Conservation (phyloP, 1,139 yeast genomes). For the Scheffersomyces titani region DNA sequence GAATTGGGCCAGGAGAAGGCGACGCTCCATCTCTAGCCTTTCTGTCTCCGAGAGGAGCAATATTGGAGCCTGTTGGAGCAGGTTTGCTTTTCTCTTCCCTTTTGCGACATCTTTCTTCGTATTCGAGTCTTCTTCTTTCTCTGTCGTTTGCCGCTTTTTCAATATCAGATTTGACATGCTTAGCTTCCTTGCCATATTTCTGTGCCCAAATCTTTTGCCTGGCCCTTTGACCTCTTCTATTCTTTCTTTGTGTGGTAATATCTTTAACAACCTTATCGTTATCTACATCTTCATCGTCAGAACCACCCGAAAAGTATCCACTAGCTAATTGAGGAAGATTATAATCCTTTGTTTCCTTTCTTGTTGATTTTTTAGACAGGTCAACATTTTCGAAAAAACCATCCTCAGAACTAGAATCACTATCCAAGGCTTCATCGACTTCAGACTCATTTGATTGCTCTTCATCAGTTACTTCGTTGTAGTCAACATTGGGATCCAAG, state of each 20-base stretch:
- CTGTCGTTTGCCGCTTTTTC: constrained; percentile 56
- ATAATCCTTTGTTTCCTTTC: constrained; percentile 20
- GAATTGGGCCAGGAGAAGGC: constrained; percentile 7
- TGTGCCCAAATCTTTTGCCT: constrained; percentile 95
- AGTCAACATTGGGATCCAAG: constrained; percentile 46
- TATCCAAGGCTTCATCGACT: constrained; percentile 15
- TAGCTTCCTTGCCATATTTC: constrained; percentile 84
- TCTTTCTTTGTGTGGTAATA: constrained; percentile 61
- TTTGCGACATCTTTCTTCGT: constrained; percentile 70
- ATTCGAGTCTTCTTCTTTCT: constrained; percentile 61
- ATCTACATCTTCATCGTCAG: constrained; percentile 58
- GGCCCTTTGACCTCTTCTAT: constrained; percentile 95
- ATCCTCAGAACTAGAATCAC: constrained; percentile 33
- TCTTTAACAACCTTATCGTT: constrained; percentile 62
- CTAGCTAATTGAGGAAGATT: constrained; percentile 69
- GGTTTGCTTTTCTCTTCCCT: constrained; percentile 56
- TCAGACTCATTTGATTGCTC: constrained; percentile 47
- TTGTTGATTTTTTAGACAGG: constrained; percentile 10
- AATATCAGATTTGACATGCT: constrained; percentile 69
- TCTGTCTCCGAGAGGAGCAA: constrained; percentile 42
- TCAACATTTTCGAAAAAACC: constrained; percentile 38
- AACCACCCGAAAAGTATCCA: constrained; percentile 82
- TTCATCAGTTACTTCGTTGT: constrained; percentile 65
- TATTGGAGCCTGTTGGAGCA: constrained; percentile 20
- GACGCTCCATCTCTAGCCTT: constrained; percentile 11